These are phyloP conservation scores for Pleurotus eryngii DNA, from an alignment of 768 basidiomycete genomes.

Conservation along the genomic window DNA sequence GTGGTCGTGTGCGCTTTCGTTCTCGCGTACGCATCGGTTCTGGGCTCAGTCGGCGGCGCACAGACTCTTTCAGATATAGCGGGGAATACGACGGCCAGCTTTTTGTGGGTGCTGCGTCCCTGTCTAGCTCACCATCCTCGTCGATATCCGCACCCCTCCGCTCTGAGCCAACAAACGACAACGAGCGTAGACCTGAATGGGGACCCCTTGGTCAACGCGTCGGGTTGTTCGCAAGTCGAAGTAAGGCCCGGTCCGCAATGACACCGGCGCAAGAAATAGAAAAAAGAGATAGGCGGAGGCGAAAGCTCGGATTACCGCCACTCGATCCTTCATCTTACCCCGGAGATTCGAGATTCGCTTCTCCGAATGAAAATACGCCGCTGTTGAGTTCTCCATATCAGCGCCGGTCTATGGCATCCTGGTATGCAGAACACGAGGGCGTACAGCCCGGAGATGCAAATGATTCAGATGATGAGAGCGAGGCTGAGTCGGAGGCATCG, in stretches of 20 bases:
- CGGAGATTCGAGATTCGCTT: conserved; percentile 6
- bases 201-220: conserved; percentile 62
- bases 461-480: conserved; percentile 22
- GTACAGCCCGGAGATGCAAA: conserved; percentile 6
- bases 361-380: conserved; percentile 35
- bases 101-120: conserved; percentile 37
- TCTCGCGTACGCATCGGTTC: conserved; percentile 78
- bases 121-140: conserved; percentile 67
- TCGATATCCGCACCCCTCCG: conserved; percentile 81
- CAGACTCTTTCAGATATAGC: conserved; percentile 15
- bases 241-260: conserved; percentile 14
- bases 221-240: conserved; percentile 26
- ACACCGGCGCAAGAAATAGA: conserved; percentile 11
- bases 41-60: conserved; percentile 52
- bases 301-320: background rate
- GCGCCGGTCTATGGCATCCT: conserved; percentile 10
- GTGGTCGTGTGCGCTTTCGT: conserved; percentile 55
- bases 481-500: conserved; percentile 25
- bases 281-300: conserved; percentile 15
- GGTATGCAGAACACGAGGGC: conserved; percentile 13
- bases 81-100: conserved; percentile 16
- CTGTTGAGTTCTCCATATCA: conserved; percentile 22
- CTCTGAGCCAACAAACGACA: conserved; percentile 45
- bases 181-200: conserved; percentile 45
- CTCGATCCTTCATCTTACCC: conserved; percentile 7